Evolutionary conservation across 2,329 filamentous ascomycete species (phyloP).

Genomic region (Pseudocercospora macadamiae): DNA sequence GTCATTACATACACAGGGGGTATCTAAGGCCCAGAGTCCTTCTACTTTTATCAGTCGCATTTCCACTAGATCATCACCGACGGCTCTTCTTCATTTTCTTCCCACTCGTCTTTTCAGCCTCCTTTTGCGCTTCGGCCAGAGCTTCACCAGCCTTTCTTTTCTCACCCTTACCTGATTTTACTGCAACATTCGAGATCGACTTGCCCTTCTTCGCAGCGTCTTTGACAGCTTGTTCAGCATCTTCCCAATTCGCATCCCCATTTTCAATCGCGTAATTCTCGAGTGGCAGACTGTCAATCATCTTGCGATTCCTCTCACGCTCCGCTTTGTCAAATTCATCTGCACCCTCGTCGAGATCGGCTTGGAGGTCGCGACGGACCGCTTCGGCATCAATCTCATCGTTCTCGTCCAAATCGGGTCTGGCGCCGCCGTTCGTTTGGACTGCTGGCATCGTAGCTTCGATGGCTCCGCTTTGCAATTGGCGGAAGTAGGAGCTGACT

Average conservation of each 20-base stretch:
- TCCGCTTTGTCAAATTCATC: slow-evolving; percentile 70
- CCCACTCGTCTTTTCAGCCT: slow-evolving; percentile 35
- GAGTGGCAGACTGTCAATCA: slow-evolving; percentile 88
- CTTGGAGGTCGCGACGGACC: slow-evolving; percentile 62
- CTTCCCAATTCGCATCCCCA: slow-evolving; percentile 57
- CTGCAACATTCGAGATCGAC: slow-evolving; percentile 69
- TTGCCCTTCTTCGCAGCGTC: slow-evolving; percentile 46
- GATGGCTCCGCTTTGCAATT: slow-evolving; percentile 72
- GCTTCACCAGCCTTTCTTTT: slow-evolving; percentile 42
- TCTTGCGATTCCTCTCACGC: slow-evolving; percentile 77
- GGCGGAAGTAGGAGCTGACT: slow-evolving; percentile 75
- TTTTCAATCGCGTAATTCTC: slow-evolving; percentile 71
- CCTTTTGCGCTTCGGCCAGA: slow-evolving; percentile 40
- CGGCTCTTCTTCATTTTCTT: slow-evolving; percentile 38
- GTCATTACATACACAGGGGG: too few relatives aligned
- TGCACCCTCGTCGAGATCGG: slow-evolving; percentile 82
- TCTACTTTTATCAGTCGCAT: too few relatives aligned
- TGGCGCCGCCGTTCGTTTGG: slow-evolving; percentile 37
- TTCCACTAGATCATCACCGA: slow-evolving; percentile 4
- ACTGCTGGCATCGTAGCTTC: slow-evolving; percentile 49
- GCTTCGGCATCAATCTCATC: slow-evolving; percentile 53
- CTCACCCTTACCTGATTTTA: slow-evolving; percentile 46
- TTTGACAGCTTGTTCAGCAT: slow-evolving; percentile 74
- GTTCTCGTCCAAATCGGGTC: slow-evolving; percentile 24
- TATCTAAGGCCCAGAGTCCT: too few relatives aligned